Evolutionary conservation across 2,329 filamentous ascomycete genomes (phyloP), one percentile per base, ranked within the genome.

Genomic region (Colletotrichum orbiculare): DNA sequence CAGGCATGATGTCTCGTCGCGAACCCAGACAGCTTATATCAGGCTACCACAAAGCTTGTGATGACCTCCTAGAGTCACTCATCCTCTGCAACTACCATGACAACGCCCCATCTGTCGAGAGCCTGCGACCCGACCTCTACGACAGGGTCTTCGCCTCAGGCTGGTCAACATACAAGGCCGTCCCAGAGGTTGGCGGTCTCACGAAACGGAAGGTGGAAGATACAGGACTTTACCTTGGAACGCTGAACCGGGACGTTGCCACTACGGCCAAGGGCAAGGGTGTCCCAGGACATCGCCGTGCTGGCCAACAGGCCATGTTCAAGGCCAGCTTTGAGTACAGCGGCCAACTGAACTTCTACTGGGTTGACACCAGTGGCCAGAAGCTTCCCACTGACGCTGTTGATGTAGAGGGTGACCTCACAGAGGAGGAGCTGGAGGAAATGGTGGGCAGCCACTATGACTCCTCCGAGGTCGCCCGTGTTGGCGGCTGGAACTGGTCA

Each of bases 321-420:
- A 59, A 66, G 17, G 54, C 50, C 8, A 54, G 53, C 39, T 49
- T 64, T n/a, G 43, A 52, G n/a, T 53, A 48, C 8, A 33, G 25
- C 12, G 57, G n/a, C 9, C 48, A 57, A 6, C 37, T 42, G 12
- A 42, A 48, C 4, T 64, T 66, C 54, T 45, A 49, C 48, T 66
- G 64, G 64, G 39, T 64, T 8, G 64, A 59, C n/a, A 17, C 58
- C 33, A 43, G 59, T n/a, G 54, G 39, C 46, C 60, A 64, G 34
- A 41, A 42, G 10, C 37, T 67, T 2, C 52, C 60, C 0, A 11
- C 50, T 10, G 34, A 33, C 6, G 54, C 38, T 15, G 61, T 67
- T 3, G 41, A 67, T 6, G 25, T 52, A 1, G 55, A 67, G 4
- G 60, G 55, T 4, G 55, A 46, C 33, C 15, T 59, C 13, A 47